Conservation (phyloP, 371 early-diverging fungal species). For the Dichotomocladium elegans region DNA sequence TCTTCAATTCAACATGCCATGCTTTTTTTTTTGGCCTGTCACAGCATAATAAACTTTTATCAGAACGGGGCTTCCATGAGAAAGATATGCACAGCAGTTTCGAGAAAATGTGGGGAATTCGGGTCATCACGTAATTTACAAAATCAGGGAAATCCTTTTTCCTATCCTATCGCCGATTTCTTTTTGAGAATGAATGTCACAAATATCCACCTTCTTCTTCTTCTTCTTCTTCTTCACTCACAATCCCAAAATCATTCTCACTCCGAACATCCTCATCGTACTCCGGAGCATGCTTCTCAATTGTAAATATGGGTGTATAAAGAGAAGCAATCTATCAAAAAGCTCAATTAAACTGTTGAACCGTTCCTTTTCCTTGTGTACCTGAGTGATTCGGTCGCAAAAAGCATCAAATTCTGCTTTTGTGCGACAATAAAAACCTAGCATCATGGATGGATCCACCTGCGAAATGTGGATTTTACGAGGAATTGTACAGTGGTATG, state of each 20-base stretch:
- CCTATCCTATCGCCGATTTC: too few relatives aligned
- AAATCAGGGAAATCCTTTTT: too few relatives aligned
- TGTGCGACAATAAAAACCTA: conserved; percentile 85
- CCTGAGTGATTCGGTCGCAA: conserved; percentile 45
- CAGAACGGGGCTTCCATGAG: too few relatives aligned
- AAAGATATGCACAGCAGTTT: too few relatives aligned
- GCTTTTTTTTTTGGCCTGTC: too few relatives aligned
- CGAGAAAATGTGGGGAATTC: too few relatives aligned
- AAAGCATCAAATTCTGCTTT: conserved; percentile 63
- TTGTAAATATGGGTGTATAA: conserved; percentile 61
- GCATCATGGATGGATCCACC: conserved; percentile 90
- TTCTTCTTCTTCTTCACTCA: conserved; percentile 42
- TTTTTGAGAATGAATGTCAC: too few relatives aligned
- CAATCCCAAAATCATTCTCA: conserved; percentile 48
- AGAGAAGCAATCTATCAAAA: conserved; percentile 34
- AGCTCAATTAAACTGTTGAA: too few relatives aligned
- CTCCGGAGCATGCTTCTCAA: conserved; percentile 62
- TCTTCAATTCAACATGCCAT: too few relatives aligned
- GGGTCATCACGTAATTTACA: too few relatives aligned
- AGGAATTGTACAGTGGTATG: conserved; percentile 80
- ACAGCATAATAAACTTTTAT: too few relatives aligned
- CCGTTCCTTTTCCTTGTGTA: too few relatives aligned
- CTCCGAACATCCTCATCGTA: conserved; percentile 60
- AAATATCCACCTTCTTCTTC: conserved; percentile 7
- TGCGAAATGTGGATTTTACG: conserved; percentile 68